A percentile compares a stretch with the other conserved stretches of the same genome.
phyloP scores from a whole-genome alignment of 257 asterid genomes.

The Przewalskia tangutica region DNA sequence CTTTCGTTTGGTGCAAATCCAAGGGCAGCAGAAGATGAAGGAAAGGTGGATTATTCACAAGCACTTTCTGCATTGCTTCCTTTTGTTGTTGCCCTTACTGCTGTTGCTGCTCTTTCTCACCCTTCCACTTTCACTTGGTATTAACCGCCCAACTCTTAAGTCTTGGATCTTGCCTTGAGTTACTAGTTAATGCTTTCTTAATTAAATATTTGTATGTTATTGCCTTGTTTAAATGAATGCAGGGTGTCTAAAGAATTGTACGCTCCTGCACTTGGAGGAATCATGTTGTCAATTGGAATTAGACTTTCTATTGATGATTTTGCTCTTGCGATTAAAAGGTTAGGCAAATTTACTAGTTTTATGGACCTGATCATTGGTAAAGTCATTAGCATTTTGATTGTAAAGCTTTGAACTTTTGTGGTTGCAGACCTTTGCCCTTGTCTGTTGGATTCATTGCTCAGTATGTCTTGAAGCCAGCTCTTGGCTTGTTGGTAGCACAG shows the following conservation, averaged over 20 bases:
- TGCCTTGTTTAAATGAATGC: constrained; percentile 48
- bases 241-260: constrained; percentile 96
- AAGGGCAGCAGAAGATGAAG: constrained; percentile 30
- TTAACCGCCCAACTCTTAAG: too few species aligned
- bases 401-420: constrained; percentile 4
- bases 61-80: constrained; percentile 74
- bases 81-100: constrained; percentile 83
- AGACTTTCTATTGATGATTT: constrained; percentile 82
- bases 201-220: constrained; percentile 2
- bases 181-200: not conserved
- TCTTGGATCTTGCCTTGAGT: not conserved
- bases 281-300: constrained; percentile 94
- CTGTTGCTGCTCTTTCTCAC: constrained; percentile 71
- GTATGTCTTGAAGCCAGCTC: constrained; percentile 70
- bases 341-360: not conserved
- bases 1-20: constrained; percentile 62
- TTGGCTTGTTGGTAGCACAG: constrained; percentile 71
- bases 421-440: constrained; percentile 69
- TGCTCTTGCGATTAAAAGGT: constrained; percentile 90
- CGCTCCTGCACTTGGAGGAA: constrained; percentile 99
- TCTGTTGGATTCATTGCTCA: constrained; percentile 76
- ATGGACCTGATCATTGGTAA: not conserved
- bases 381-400: not conserved
- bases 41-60: constrained; percentile 49
- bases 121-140: constrained; percentile 97